Percentiles rank a stretch among this genome's conserved stretches.
Conservation (phyloP, 2,329 filamentous ascomycete species). For the Bertia moriformis region DNA sequence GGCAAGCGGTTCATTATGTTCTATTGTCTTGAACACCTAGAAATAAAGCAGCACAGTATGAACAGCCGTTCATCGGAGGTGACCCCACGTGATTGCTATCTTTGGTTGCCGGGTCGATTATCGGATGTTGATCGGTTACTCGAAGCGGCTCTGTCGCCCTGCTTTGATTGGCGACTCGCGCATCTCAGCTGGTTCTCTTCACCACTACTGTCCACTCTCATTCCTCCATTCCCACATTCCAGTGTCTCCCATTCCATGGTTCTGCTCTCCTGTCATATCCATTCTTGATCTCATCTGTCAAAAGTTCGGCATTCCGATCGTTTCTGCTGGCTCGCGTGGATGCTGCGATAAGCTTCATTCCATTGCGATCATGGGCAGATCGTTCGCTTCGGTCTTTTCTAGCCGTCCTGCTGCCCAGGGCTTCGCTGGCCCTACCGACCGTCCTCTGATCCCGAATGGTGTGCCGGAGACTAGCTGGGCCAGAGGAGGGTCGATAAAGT, state of each 20-base stretch:
- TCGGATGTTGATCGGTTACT: not conserved
- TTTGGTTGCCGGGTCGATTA: not conserved
- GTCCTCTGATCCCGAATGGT: not conserved
- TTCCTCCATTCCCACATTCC: not conserved
- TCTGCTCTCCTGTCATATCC: not conserved
- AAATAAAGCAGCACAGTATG: too few relatives aligned
- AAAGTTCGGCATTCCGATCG: too few relatives aligned
- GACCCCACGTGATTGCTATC: not conserved
- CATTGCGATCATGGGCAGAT: not conserved
- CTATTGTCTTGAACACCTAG: too few relatives aligned
- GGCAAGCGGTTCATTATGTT: not conserved
- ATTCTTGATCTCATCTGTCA: not conserved
- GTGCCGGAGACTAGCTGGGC: not conserved
- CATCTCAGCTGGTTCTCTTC: too few relatives aligned
- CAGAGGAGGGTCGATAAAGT: not conserved
- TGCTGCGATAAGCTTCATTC: not conserved
- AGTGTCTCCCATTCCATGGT: constrained; percentile 1
- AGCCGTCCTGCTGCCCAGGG: not conserved
- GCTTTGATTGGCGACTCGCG: too few relatives aligned
- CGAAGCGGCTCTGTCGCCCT: not conserved
- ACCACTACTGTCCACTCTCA: too few relatives aligned
- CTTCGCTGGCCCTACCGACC: not conserved
- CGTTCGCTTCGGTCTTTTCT: not conserved
- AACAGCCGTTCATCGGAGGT: not conserved
- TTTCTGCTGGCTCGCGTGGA: constrained; percentile 1